Percentiles rank a stretch among this genome's conserved stretches.
phyloP scores from a whole-genome alignment of 1,284 basidiomycete genomes.

The Ceratobasidium sp. region DNA sequence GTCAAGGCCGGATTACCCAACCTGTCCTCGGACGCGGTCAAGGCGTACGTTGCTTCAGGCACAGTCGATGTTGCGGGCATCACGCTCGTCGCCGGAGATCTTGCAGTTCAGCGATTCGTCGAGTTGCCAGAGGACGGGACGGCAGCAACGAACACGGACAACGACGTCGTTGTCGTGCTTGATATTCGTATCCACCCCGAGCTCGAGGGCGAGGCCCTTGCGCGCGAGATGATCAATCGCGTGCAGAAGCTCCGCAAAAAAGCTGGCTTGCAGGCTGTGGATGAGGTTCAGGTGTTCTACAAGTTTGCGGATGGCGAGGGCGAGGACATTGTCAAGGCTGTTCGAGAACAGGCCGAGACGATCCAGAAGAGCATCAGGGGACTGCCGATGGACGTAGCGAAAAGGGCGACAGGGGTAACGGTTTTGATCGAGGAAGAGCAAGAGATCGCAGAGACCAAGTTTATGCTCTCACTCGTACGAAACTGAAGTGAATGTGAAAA shows the following conservation, averaged over 20 bases:
- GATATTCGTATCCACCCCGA: conserved; percentile 90
- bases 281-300: conserved; percentile 94
- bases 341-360: conserved; percentile 74
- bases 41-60: conserved; percentile 79
- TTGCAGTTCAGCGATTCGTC: conserved; percentile 91
- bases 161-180: conserved; percentile 92
- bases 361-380: conserved; percentile 83
- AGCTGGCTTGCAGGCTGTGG: conserved; percentile 92
- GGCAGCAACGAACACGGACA: conserved; percentile 90
- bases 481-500: conserved; percentile 47
- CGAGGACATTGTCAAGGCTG: conserved; percentile 68
- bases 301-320: conserved; percentile 77
- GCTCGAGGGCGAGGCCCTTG: conserved; percentile 87
- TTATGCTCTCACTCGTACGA: conserved; percentile 71
- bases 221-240: conserved; percentile 91
- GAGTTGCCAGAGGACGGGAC: conserved; percentile 77
- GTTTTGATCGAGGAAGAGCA: conserved; percentile 86
- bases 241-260: conserved; percentile 97
- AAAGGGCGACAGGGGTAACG: conserved; percentile 61
- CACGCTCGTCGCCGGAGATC: conserved; percentile 87
- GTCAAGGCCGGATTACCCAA: conserved; percentile 90
- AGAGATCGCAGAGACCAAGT: conserved; percentile 86
- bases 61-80: conserved; percentile 91
- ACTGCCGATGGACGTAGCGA: conserved; percentile 70
- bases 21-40: conserved; percentile 86